Base-by-base conservation (phyloP, 306 rosid genomes). In the Cucurbita moschata region DNA sequence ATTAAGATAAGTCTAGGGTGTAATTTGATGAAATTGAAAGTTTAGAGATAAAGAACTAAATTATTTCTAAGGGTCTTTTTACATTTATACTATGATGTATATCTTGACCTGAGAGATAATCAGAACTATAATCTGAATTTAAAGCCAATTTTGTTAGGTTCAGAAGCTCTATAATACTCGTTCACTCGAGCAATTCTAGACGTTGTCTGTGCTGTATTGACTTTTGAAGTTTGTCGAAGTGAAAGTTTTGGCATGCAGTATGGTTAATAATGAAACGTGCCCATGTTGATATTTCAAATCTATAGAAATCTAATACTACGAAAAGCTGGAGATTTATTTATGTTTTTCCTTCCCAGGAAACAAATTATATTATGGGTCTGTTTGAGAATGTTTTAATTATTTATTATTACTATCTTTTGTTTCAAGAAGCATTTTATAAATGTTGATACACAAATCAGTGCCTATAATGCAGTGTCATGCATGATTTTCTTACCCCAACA, bases 101-200 rank as follows among this genome's bases (percentile, higher is more conserved):
- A 71, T 30, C 57, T 80, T 64, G 73, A 51, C 49, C 51, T 71
- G 43, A 55, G 64, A 65, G 74, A 14, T 44, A 40, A 13, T 46
- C 68, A 7, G 4, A 42, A 66, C 57, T 47, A 21, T 13, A 23
- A 47, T 23, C 0, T 47, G 42, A 59, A 46, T 57, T 46, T 37
- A 74, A 30, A n/a, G 26, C 2, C 19, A 40, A 55, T 43, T 52
- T 70, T 4, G 30, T 51, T 8, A 37, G 35, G 4, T 30, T 30
- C 35, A 30, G 4, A 30, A 30, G 35, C 35, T 30, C 35, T 30
- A 30, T 30, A 8, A 46, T 67, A 12, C 56, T 21, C 0, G 40
- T 67, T 65, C 5, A 21, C 55, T 46, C 23, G 50, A 18, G 38
- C 71, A 18, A 65, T 43, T 21, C 23, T 62, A 62, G 7, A 39